phyloP scores from a whole-genome alignment of 2,329 filamentous ascomycete species.

The Penicillium sp. region DNA sequence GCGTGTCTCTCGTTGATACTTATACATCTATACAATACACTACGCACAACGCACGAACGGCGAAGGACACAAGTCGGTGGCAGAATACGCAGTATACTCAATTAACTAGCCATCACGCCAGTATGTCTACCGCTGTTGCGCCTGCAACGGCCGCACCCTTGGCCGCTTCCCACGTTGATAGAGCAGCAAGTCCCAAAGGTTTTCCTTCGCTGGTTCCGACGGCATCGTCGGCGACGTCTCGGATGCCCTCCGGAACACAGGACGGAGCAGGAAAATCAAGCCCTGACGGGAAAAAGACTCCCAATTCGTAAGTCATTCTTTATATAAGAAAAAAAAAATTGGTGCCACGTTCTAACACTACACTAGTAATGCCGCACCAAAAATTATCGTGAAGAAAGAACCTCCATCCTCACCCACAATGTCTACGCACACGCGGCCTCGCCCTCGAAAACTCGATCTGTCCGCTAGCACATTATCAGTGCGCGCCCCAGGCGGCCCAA shows the following conservation, averaged over 20 bases:
- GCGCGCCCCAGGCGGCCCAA: conserved; percentile 62
- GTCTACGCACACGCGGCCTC: conserved; percentile 55
- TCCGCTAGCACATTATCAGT: conserved; percentile 52
- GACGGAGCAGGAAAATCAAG: conserved; percentile 32
- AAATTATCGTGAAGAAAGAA: conserved; percentile 96
- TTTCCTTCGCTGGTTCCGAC: conserved; percentile 41
- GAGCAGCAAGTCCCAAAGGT: conserved; percentile 42
- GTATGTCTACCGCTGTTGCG: conserved; percentile 49
- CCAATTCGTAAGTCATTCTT: conserved; percentile 46
- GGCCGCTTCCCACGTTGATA: conserved; percentile 40
- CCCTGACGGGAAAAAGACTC: conserved; percentile 35
- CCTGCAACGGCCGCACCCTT: conserved; percentile 41
- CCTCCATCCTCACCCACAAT: conserved; percentile 77
- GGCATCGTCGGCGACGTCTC: conserved; percentile 30
- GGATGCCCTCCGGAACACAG: conserved; percentile 27
- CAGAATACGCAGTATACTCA: neutral
- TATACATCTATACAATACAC: neutral
- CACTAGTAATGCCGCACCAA: conserved; percentile 54
- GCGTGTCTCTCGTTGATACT: neutral
- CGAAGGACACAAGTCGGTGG: neutral
- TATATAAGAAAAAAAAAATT: neutral
- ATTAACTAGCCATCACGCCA: conserved; percentile 8
- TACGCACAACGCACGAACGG: neutral
- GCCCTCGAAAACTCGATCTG: conserved; percentile 44
- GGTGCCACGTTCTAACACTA: conserved; percentile 16